These are phyloP conservation scores for Candida piceae DNA, from an alignment of 805 yeast species.

Conservation along the genomic window DNA sequence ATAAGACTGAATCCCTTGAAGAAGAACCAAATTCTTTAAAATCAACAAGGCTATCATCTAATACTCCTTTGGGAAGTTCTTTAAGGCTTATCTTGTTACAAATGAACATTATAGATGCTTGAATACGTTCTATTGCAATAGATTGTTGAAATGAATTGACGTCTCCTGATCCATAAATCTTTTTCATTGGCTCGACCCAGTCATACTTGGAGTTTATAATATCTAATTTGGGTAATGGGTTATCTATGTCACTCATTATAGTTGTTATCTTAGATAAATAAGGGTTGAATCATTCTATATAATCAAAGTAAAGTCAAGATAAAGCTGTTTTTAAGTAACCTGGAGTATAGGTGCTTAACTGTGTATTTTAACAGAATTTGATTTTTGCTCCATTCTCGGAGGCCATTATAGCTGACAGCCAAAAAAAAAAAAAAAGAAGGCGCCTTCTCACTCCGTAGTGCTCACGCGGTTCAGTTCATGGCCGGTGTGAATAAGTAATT, in stretches of 20 bases:
- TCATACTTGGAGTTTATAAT: background rate
- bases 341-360: no score
- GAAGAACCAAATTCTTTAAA: conserved; percentile 17
- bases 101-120: conserved; percentile 32
- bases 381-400: no score
- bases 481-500: no score
- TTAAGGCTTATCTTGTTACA: conserved; percentile 33
- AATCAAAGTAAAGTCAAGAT: no score
- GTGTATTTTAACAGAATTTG: no score
- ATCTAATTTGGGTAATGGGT: background rate
- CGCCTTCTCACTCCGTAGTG: no score
- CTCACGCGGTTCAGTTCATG: no score
- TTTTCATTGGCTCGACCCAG: conserved; percentile 37
- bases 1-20: background rate
- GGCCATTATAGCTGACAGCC: no score
- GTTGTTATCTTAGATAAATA: no score
- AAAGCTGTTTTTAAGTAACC: no score
- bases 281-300: no score
- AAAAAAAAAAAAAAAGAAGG: no score
- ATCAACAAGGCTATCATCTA: conserved; percentile 27
- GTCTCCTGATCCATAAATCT: conserved; percentile 39
- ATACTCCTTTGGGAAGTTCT: conserved; percentile 33
- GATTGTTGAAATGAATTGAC: conserved; percentile 42
- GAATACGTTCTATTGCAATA: conserved; percentile 36
- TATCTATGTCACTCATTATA: background rate